A percentile compares a stretch with the other conserved stretches of the same genome.
These are phyloP conservation scores for Penicillium sp. DNA, from an alignment of 2,329 filamentous ascomycete genomes.

Conservation along the genomic window DNA sequence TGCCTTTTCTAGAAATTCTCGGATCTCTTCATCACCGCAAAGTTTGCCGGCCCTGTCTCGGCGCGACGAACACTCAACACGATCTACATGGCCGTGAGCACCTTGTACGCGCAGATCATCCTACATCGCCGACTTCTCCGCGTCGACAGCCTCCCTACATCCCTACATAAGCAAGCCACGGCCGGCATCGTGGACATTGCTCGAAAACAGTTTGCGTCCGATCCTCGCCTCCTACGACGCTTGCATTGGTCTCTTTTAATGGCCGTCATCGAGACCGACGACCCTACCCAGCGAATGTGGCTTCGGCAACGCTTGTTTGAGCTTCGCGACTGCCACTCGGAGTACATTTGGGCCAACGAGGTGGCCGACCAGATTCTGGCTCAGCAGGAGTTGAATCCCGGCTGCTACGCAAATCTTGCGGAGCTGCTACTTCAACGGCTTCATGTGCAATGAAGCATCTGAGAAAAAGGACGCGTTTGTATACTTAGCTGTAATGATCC, in stretches of 20 bases:
- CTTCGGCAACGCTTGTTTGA: conserved; percentile 36
- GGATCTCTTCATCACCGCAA: conserved; percentile 43
- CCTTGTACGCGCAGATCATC: conserved; percentile 41
- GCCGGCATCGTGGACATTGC: conserved; percentile 38
- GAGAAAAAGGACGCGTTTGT: conserved; percentile 6
- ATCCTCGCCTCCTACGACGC: conserved; percentile 37
- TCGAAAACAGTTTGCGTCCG: conserved; percentile 37
- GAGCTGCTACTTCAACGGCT: conserved; percentile 31
- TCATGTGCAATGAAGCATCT: conserved; percentile 18
- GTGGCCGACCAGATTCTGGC: conserved; percentile 35
- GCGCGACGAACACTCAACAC: conserved; percentile 41
- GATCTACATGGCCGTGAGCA: conserved; percentile 40
- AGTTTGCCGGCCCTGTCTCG: conserved; percentile 34
- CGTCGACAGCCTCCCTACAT: conserved; percentile 20
- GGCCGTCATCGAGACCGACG: conserved; percentile 39
- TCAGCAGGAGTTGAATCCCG: conserved; percentile 31
- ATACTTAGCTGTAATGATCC: conserved; percentile 21
- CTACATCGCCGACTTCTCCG: conserved; percentile 39
- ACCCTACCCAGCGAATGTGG: conserved; percentile 37
- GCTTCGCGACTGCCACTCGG: conserved; percentile 35
- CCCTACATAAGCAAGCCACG: conserved; percentile 35
- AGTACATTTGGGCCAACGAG: conserved; percentile 37
- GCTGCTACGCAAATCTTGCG: conserved; percentile 32
- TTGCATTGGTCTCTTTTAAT: conserved; percentile 42
- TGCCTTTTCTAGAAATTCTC: conserved; percentile 35